A percentile compares a stretch with the other conserved stretches of the same genome.
Conservation (phyloP, 2,329 filamentous ascomycete genomes). For the Chrysoporthe austroafricana region DNA sequence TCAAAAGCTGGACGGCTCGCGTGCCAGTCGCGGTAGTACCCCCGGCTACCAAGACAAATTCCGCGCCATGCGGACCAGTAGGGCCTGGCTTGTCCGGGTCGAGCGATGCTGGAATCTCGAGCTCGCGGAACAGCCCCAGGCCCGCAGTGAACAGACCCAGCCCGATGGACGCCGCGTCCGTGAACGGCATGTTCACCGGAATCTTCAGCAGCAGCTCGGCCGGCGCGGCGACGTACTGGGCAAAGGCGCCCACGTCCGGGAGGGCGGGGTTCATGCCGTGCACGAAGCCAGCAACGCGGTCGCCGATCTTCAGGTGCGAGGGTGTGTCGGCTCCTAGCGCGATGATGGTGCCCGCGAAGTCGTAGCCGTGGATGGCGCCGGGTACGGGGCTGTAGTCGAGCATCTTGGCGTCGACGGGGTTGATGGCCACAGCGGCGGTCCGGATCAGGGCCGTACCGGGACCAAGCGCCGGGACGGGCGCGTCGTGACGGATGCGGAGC, state of each 20-base stretch:
- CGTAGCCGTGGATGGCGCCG: conserved; percentile 38
- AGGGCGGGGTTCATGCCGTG: neutral
- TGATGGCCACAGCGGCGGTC: conserved; percentile 39
- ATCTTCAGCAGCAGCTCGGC: neutral
- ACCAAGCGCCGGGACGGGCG: neutral
- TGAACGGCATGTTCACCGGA: neutral
- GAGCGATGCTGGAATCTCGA: conserved; percentile 30
- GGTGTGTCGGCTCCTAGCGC: conserved; percentile 31
- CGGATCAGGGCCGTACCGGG: conserved; percentile 30
- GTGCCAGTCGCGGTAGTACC: conserved; percentile 5
- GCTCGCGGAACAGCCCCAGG: conserved; percentile 30
- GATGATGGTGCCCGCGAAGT: conserved; percentile 40
- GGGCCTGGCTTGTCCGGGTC: conserved; percentile 16
- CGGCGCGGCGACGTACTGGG: neutral
- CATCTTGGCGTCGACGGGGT: conserved; percentile 41
- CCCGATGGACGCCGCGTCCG: neutral
- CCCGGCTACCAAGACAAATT: conserved; percentile 9
- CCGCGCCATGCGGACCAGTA: neutral
- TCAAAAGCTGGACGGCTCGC: conserved; percentile 10
- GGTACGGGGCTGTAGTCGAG: conserved; percentile 32
- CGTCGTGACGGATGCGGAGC: neutral
- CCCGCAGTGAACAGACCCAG: conserved; percentile 26
- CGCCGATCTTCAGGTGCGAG: neutral
- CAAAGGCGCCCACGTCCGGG: conserved; percentile 7
- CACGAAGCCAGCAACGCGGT: conserved; percentile 6